Evolutionary conservation across 345 rosid genomes (phyloP).

Genomic region (Camelina sativa): DNA sequence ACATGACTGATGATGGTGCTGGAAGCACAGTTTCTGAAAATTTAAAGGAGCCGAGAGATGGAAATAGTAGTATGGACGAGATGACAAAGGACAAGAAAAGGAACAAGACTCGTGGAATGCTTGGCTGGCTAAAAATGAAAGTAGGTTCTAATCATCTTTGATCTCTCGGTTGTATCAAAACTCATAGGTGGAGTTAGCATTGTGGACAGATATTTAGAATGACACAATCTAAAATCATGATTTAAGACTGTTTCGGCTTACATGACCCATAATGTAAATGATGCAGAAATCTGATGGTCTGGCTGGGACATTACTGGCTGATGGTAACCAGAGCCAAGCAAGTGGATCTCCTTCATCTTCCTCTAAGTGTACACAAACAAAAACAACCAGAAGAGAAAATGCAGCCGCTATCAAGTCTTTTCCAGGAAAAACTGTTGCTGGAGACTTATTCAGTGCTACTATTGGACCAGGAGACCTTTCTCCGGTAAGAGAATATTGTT

Average conservation of each 20-base stretch:
- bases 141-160: conserved; percentile 49
- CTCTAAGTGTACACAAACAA: conserved; percentile 69
- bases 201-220: conserved; percentile 23
- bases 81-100: conserved; percentile 71
- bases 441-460: conserved; percentile 68
- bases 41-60: conserved; percentile 63
- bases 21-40: conserved; percentile 66
- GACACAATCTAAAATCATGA: conserved; percentile 7
- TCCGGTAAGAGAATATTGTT: conserved; percentile 53
- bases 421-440: conserved; percentile 74
- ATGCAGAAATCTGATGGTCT: conserved; percentile 79
- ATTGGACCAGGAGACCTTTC: conserved; percentile 60
- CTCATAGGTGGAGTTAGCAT: conserved; percentile 14
- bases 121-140: conserved; percentile 87
- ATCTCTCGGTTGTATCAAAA: conserved; percentile 26
- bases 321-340: conserved; percentile 66
- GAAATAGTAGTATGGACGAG: conserved; percentile 61
- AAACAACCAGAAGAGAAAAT: conserved; percentile 62
- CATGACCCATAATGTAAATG: conserved; percentile 24
- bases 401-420: conserved; percentile 50
- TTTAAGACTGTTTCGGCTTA: conserved; percentile 11
- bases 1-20: conserved; percentile 60
- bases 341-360: conserved; percentile 71
- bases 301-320: conserved; percentile 52
- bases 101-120: conserved; percentile 77